Evolutionary conservation across 2,329 filamentous ascomycete genomes (phyloP).

Genomic region (Neonectria hederae): DNA sequence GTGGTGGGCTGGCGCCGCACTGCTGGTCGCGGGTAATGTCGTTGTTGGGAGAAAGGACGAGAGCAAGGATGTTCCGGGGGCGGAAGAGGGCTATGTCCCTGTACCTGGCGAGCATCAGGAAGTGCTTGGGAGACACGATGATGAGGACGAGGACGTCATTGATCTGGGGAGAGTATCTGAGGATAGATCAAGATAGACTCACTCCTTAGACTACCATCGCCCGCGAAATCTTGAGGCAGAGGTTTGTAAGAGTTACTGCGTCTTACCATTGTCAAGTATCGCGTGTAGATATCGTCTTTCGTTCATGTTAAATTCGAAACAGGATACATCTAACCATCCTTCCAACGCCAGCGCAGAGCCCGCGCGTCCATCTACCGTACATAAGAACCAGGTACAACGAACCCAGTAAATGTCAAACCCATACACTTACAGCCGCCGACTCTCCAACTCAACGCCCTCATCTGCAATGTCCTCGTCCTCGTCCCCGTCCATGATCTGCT

Average conservation of each 20-base stretch:
- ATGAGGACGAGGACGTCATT: conserved; percentile 48
- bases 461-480: conserved; percentile 55
- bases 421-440: conserved; percentile 39
- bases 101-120: conserved; percentile 40
- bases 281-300: not conserved
- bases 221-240: not conserved
- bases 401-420: conserved; percentile 5
- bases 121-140: conserved; percentile 35
- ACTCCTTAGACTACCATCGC: not conserved
- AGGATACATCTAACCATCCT: conserved; percentile 19
- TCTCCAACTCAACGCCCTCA: conserved; percentile 56
- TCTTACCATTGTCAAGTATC: not conserved
- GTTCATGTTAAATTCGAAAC: conserved; percentile 22
- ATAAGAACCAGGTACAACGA: conserved; percentile 12
- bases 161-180: conserved; percentile 45
- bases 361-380: conserved; percentile 31
- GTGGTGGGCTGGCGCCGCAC: conserved; percentile 79
- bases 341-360: conserved; percentile 36
- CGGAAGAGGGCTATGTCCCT: conserved; percentile 44
- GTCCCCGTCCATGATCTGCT: conserved; percentile 54
- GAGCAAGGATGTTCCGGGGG: conserved; percentile 38
- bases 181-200: conserved; percentile 30
- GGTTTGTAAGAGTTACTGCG: not conserved
- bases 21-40: conserved; percentile 80
- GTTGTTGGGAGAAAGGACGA: conserved; percentile 79